Percentiles rank a stretch among this genome's conserved stretches.
These are phyloP conservation scores for Fragilaria radians DNA, from an alignment of 108 stramenopile species.

Conservation along the genomic window DNA sequence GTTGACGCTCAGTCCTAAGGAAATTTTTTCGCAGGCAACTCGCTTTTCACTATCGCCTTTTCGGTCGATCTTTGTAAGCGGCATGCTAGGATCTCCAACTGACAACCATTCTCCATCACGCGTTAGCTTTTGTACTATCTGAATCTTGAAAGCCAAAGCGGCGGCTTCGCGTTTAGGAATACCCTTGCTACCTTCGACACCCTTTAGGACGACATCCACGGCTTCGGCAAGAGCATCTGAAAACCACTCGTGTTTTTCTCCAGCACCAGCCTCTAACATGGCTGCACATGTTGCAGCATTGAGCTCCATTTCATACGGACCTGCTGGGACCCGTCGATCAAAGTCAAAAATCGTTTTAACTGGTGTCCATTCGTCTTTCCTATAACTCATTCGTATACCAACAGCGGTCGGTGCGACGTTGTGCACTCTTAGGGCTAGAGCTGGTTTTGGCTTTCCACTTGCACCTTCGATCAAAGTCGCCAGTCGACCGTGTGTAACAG, in stretches of 20 bases:
- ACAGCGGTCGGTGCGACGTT: conserved; percentile 72
- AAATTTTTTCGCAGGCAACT: conserved; percentile 57
- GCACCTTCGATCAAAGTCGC: conserved; percentile 27
- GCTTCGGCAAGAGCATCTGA: conserved; percentile 19
- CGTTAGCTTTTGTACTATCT: conserved; percentile 64
- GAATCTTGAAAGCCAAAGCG: conserved; percentile 58
- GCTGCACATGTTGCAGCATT: conserved; percentile 76
- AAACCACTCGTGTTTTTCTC: conserved; percentile 14
- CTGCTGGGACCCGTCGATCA: conserved; percentile 86
- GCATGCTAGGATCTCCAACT: conserved; percentile 57
- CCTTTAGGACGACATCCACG: conserved; percentile 48
- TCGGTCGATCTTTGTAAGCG: conserved; percentile 45
- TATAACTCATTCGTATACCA: conserved; percentile 64
- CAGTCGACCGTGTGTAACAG: conserved; percentile 64
- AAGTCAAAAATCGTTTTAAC: conserved; percentile 83
- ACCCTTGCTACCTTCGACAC: conserved; percentile 42
- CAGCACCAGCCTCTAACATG: conserved; percentile 16
- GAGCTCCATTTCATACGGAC: conserved; percentile 72
- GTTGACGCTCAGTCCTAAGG: conserved; percentile 64
- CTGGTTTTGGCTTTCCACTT: conserved; percentile 52
- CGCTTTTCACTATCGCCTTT: conserved; percentile 45
- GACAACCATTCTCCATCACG: conserved; percentile 62
- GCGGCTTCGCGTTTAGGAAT: conserved; percentile 80
- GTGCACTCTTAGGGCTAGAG: conserved; percentile 49
- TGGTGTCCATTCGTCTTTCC: conserved; percentile 61